Evolutionary conservation across 768 basidiomycete genomes (phyloP), one percentile per base, ranked within the genome.

Genomic region (Leccinum fibrillosum): DNA sequence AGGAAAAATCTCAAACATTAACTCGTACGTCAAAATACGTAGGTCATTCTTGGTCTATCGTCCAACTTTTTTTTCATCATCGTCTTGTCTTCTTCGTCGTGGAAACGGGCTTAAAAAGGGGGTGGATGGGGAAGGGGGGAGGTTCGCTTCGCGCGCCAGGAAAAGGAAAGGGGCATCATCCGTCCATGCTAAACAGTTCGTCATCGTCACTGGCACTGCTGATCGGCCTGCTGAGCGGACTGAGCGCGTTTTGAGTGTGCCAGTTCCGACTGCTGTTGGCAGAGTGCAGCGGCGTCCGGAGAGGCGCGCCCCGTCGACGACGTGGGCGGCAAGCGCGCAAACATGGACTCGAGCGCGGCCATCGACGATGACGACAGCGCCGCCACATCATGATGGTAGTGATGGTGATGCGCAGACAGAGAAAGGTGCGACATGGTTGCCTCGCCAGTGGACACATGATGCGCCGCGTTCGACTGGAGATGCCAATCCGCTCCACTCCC

Each of bases 171-270:
- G 12, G 2, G 47, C 32, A 32, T 74, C 67, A 80, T 53, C 76
- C 76, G 61, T 90, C 88, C 85, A 90, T 85, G 64, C 77, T 78
- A 69, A 91, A 91, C 67, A 90, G 70, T 66, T 87, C 88, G 68
- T 88, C 86, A 59, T 88, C 79, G 57, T 78, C 83, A 4, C n/a
- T 19, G 19, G 19, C n/a, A 2, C 4, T 0, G 35, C 76, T 76
- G n/a, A 79, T 82, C 4, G 86, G 84, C 55, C 82, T 75, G 65
- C 84, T 83, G 56, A 88, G 73, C 53, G 86, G 86, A 66, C 86
- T 88, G 64, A 80, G 69, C 45, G 80, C 75, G 50, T 68, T 68
- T 52, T 73, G 64, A 9, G 67, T 52, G 47, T 77, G 72, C 72
- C 75, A 81, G 54, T 68, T 69, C 48, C 49, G 49, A 26, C 77